Evolutionary conservation across 2,329 filamentous ascomycete species (phyloP).

Genomic region (Arthrobotrys entomopaga): DNA sequence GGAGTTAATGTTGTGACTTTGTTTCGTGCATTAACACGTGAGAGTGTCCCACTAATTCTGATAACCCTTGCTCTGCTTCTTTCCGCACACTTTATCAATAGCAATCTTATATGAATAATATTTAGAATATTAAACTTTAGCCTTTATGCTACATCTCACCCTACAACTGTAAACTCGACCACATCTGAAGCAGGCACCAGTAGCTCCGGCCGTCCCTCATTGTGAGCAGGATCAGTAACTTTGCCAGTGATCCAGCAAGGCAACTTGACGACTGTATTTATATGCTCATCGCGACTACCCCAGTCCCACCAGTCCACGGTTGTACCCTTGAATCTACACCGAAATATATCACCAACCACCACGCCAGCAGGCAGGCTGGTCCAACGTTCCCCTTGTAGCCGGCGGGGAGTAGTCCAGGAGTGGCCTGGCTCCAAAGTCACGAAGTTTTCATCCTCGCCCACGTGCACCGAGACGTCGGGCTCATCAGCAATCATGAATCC

Average conservation of each 20-base stretch:
- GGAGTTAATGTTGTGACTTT: no score
- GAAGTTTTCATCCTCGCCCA: slow-evolving; percentile 5
- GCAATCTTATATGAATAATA: background rate
- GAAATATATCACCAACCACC: slow-evolving; percentile 2
- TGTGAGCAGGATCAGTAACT: slow-evolving; percentile 5
- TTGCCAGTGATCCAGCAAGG: slow-evolving; percentile 5
- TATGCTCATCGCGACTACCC: slow-evolving; percentile 5
- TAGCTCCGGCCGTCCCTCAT: slow-evolving; percentile 4
- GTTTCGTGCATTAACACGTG: no score
- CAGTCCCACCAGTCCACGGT: slow-evolving; percentile 4
- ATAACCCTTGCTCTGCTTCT: no score
- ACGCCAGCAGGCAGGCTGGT: slow-evolving; percentile 2
- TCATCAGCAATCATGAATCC: slow-evolving; percentile 4
- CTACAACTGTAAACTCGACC: slow-evolving; percentile 4
- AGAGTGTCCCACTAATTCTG: no score
- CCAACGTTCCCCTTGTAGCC: slow-evolving; percentile 3
- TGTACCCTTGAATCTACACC: slow-evolving; percentile 5
- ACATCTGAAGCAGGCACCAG: slow-evolving; percentile 5
- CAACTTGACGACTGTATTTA: slow-evolving; percentile 4
- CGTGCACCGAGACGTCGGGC: slow-evolving; percentile 3
- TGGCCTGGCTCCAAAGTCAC: slow-evolving; percentile 1
- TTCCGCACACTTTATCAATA: no score
- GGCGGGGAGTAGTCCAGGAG: slow-evolving; percentile 1
- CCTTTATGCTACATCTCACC: slow-evolving; percentile 4
- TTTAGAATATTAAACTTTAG: slow-evolving; percentile 6